phyloP scores from a whole-genome alignment of 306 rosid genomes.

The Glycine tomentella region DNA sequence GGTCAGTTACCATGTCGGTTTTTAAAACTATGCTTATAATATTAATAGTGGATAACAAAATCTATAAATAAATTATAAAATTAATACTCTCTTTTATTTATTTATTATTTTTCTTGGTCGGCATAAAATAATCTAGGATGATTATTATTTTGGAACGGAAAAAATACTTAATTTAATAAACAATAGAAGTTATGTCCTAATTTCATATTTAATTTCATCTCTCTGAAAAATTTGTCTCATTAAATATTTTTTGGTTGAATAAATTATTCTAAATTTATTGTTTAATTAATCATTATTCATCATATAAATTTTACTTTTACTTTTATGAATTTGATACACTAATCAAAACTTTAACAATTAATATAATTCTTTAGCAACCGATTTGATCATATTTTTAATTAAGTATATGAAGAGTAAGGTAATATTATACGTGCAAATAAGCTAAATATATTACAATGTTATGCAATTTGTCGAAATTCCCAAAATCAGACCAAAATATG shows the following conservation, averaged over 20 bases:
- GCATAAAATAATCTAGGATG: no score
- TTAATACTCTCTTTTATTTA: no score
- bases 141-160: no score
- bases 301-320: background rate
- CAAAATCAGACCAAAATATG: background rate
- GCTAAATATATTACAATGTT: background rate
- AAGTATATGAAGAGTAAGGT: background rate
- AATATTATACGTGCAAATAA: background rate
- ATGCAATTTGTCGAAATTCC: background rate
- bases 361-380: background rate
- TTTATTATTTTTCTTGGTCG: no score
- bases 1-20: no score
- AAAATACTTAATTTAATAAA: no score
- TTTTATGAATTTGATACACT: background rate
- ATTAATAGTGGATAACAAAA: no score
- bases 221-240: background rate
- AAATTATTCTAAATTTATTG: no score
- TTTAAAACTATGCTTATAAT: no score
- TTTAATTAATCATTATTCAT: background rate
- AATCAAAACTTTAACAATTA: no score
- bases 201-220: background rate
- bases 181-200: background rate
- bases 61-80: no score
- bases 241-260: background rate
- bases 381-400: background rate